Evolutionary conservation across 2,329 filamentous ascomycete species (phyloP).

Genomic region (Alternaria dauci): DNA sequence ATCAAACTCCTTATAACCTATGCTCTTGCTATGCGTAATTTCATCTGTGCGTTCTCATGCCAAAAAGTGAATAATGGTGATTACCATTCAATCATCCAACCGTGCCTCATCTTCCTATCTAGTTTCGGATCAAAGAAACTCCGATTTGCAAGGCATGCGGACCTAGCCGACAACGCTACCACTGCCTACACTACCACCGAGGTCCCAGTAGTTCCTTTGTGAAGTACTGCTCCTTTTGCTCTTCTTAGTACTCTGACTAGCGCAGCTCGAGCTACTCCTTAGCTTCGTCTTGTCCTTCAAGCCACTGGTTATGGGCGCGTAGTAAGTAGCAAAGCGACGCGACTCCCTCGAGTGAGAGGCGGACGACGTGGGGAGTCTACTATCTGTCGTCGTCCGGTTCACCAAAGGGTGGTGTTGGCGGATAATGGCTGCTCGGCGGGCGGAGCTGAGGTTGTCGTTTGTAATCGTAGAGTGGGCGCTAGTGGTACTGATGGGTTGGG

Average conservation of each 20-base stretch:
- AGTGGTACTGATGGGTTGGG: conserved; percentile 1
- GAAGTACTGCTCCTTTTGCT: conserved; percentile 74
- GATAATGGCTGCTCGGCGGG: conserved; percentile 81
- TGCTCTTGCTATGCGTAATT: conserved; percentile 1
- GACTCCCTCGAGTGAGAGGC: conserved; percentile 27
- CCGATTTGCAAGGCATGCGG: neutral
- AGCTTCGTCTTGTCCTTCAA: conserved; percentile 19
- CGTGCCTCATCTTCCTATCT: neutral
- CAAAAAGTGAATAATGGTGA: neutral
- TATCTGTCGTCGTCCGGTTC: conserved; percentile 56
- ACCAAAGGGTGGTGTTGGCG: conserved; percentile 89
- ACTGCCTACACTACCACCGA: conserved; percentile 81
- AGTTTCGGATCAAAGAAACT: neutral
- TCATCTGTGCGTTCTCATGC: neutral
- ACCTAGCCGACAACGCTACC: conserved; percentile 55
- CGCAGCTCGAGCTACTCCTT: conserved; percentile 71
- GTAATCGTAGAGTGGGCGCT: neutral
- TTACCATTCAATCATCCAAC: neutral
- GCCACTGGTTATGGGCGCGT: conserved; percentile 1
- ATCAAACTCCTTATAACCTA: neutral
- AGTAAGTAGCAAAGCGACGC: conserved; percentile 13
- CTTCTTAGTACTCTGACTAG: conserved; percentile 84
- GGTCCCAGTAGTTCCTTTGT: conserved; percentile 90
- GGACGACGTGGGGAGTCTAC: conserved; percentile 39
- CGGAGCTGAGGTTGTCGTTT: conserved; percentile 44